Evolutionary conservation across 257 asterid species (phyloP).

Genomic region (Misopates orontium): DNA sequence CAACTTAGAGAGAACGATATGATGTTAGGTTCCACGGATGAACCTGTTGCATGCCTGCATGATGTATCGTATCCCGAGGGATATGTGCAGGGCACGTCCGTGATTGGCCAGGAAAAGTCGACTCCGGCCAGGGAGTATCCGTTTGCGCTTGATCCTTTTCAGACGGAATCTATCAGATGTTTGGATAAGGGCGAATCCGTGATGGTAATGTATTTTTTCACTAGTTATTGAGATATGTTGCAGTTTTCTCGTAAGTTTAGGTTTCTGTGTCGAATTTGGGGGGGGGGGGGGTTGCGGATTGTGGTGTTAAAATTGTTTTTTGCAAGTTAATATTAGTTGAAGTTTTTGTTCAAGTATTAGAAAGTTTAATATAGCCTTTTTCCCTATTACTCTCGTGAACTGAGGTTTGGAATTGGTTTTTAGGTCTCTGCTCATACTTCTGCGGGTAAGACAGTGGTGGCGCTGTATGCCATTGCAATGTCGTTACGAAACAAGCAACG

Average conservation of each 20-base stretch:
- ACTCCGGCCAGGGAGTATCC: conserved; percentile 84
- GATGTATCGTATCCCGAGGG: conserved; percentile 86
- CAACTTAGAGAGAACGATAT: conserved; percentile 48
- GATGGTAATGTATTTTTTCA: conserved; percentile 75
- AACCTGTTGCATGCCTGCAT: conserved; percentile 77
- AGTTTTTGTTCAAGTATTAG: too few relatives aligned
- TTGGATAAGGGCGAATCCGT: conserved; percentile 83
- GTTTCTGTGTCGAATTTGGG: background rate
- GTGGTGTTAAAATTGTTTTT: background rate
- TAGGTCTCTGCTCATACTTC: conserved; percentile 98
- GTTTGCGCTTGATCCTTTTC: conserved; percentile 84
- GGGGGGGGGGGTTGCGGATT: background rate
- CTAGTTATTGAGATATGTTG: too few relatives aligned
- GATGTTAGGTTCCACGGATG: conserved; percentile 37
- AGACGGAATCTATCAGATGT: conserved; percentile 85
- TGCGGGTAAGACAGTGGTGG: conserved; percentile 97
- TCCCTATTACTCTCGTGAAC: background rate
- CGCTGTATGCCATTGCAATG: conserved; percentile 91
- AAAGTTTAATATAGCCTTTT: too few relatives aligned
- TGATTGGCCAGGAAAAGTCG: conserved; percentile 28
- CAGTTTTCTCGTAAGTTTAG: background rate
- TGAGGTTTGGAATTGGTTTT: conserved; percentile 14
- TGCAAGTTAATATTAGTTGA: background rate
- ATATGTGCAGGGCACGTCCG: conserved; percentile 42
- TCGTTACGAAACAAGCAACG: conserved; percentile 79